phyloP scores from a whole-genome alignment of 2,329 filamentous ascomycete genomes.

The Sclerotiophoma versabilis region DNA sequence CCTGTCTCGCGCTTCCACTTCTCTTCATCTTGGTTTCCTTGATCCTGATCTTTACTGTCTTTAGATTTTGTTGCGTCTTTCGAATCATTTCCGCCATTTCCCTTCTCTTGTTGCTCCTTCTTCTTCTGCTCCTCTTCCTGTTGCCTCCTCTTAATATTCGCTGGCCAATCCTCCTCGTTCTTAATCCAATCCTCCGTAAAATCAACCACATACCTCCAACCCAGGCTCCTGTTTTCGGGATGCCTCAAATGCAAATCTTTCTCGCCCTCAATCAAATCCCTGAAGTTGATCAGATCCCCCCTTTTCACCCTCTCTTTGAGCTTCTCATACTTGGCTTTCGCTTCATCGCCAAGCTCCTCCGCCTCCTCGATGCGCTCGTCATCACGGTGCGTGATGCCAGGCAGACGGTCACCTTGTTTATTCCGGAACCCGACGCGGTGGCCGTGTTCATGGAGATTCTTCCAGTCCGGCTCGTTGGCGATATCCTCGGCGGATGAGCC shows the following conservation, averaged over 20 bases:
- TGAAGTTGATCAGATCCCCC: conserved; percentile 50
- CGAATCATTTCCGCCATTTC: conserved; percentile 21
- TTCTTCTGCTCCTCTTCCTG: conserved; percentile 27
- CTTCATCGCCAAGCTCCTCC: conserved; percentile 31
- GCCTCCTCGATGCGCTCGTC: conserved; percentile 36
- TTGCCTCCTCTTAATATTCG: conserved; percentile 53
- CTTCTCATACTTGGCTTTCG: conserved; percentile 32
- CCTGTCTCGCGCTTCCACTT: conserved; percentile 31
- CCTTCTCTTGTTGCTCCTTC: conserved; percentile 38
- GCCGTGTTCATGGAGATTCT: conserved; percentile 35
- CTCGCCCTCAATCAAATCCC: conserved; percentile 36
- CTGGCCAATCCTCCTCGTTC: conserved; percentile 57
- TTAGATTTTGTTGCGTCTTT: background rate
- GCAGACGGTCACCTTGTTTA: conserved; percentile 41
- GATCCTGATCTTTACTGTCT: background rate
- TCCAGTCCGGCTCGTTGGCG: conserved; percentile 55
- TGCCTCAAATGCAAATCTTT: conserved; percentile 55
- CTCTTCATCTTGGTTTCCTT: conserved; percentile 38
- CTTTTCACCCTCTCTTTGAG: conserved; percentile 33
- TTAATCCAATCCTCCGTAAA: conserved; percentile 60
- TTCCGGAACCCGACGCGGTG: conserved; percentile 54
- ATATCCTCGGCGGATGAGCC: conserved; percentile 53
- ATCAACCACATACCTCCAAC: conserved; percentile 60
- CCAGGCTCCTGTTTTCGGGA: conserved; percentile 54
- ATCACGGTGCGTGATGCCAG: conserved; percentile 49